Base-by-base conservation (phyloP, 177 flowering plant genomes). In the Vitis hybrid region DNA sequence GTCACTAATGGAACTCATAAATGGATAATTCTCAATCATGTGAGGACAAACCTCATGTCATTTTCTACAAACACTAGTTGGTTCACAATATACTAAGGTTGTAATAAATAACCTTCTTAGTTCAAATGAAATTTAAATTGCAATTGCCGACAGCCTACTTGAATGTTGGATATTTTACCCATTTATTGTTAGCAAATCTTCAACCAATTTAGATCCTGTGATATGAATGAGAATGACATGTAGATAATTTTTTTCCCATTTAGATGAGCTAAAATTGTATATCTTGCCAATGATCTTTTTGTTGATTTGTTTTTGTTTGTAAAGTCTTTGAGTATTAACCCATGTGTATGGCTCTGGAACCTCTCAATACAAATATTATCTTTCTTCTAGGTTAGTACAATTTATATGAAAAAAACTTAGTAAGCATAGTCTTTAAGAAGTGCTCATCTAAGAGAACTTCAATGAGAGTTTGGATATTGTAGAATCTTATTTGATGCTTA, bases 1-100 rank as follows among this genome's bases (percentile, higher is more conserved):
- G 10, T 3, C 1, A 21, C 10, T 39, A 21, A 22, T 9, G 1
- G 1, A 9, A 9, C 12, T 22, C 8, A 56, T 33, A 5, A 29
- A 50, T 8, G 65, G 10, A 62, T 61, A 70, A 62, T 60, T 56
- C 29, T 70, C 72, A 22, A 65, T 11, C 70, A 72, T 65, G 6
- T 10, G 29, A 4, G 13, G 52, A 10, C 65, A 26, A 26, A 66
- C 21, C 22, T 72, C 60, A 16, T 50, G 14, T 64, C 67, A 71
- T 2, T 63, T 10, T 2, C 1, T 8, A 10, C 62, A 33, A 1
- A 70, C 59, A 1, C 53, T 51, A 3, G 0, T 56, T 22, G 68
- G 68, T 3, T 33, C 29, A 64, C 52, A 53, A 56, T 14, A 71
- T 1, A 71, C n/a, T 16, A 71, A 71, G n/a, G 33, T 15, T 26